These are phyloP conservation scores for Fragaria vesca DNA, from an alignment of 306 rosid species.

Conservation along the genomic window DNA sequence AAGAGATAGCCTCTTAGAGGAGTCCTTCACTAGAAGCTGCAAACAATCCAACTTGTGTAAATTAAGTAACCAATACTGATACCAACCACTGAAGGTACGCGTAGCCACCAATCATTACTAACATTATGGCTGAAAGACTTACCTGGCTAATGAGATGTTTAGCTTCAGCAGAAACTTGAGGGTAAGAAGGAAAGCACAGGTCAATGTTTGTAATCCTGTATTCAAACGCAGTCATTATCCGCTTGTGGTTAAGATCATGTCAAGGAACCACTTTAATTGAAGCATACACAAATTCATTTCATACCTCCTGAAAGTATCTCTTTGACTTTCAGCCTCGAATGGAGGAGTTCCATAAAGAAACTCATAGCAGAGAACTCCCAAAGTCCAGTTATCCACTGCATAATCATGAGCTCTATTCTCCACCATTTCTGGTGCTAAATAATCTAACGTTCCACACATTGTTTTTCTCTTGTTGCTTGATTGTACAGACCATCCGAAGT, in stretches of 20 bases:
- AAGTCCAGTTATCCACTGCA: slow-evolving; percentile 89
- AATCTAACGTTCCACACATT: slow-evolving; percentile 94
- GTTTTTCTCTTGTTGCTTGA: slow-evolving; percentile 72
- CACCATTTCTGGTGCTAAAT: slow-evolving; percentile 94
- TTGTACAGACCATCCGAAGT: slow-evolving; percentile 94
- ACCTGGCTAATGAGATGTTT: slow-evolving; percentile 69
- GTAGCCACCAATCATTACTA: neutral
- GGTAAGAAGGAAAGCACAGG: slow-evolving; percentile 56
- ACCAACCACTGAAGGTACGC: neutral
- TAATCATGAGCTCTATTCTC: slow-evolving; percentile 83
- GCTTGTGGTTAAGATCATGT: neutral
- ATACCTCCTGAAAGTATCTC: slow-evolving; percentile 76
- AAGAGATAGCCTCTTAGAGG: slow-evolving; percentile 73
- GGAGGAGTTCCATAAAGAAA: slow-evolving; percentile 87
- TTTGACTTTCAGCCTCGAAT: slow-evolving; percentile 86
- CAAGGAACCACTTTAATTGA: neutral
- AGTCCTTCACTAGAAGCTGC: slow-evolving; percentile 83
- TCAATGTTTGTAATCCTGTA: slow-evolving; percentile 71
- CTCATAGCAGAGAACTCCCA: slow-evolving; percentile 84
- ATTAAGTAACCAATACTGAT: neutral
- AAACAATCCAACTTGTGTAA: slow-evolving; percentile 7
- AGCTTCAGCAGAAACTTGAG: slow-evolving; percentile 61
- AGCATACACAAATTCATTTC: slow-evolving; percentile 4
- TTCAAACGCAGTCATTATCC: neutral
- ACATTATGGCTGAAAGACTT: slow-evolving; percentile 16